phyloP scores from a whole-genome alignment of 225 moss, liverwort and hornwort genomes.

The Polytrichum formosum region DNA sequence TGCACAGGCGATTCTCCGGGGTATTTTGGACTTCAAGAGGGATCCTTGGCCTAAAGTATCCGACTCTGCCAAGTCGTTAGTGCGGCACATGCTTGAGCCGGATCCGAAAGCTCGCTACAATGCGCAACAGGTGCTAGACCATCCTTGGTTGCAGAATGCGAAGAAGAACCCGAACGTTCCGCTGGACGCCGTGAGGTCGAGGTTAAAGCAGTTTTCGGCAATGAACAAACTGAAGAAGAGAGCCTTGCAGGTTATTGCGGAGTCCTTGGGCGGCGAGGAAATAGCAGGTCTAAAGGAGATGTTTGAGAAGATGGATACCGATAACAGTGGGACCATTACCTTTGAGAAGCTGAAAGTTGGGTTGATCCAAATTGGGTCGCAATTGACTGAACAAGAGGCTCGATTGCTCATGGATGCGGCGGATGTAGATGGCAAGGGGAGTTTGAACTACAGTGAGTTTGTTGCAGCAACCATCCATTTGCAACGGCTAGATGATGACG shows the following conservation, averaged over 20 bases:
- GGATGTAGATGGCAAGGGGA: slow-evolving; percentile 70
- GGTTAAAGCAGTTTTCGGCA: slow-evolving; percentile 77
- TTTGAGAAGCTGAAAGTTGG: slow-evolving; percentile 75
- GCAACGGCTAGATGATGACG: slow-evolving; percentile 76
- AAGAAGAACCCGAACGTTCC: slow-evolving; percentile 65
- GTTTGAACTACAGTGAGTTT: slow-evolving; percentile 75
- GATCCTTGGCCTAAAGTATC: slow-evolving; percentile 79
- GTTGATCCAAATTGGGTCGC: slow-evolving; percentile 64
- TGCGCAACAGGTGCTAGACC: slow-evolving; percentile 71
- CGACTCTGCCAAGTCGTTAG: slow-evolving; percentile 64
- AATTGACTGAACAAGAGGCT: slow-evolving; percentile 68
- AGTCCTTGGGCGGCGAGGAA: slow-evolving; percentile 72
- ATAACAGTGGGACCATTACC: slow-evolving; percentile 53
- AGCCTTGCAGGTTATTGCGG: slow-evolving; percentile 76
- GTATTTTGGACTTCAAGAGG: slow-evolving; percentile 58
- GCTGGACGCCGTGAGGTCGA: slow-evolving; percentile 64
- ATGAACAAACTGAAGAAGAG: slow-evolving; percentile 90
- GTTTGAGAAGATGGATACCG: slow-evolving; percentile 67
- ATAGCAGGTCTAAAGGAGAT: slow-evolving; percentile 68
- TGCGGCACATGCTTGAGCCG: slow-evolving; percentile 68
- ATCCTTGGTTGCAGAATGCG: slow-evolving; percentile 73
- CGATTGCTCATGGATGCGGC: slow-evolving; percentile 72
- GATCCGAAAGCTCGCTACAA: slow-evolving; percentile 65
- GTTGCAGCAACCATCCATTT: slow-evolving; percentile 80
- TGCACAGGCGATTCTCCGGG: slow-evolving; percentile 63